phyloP scores from a whole-genome alignment of 2,329 filamentous ascomycete species.

The Arthrobotrys iridis region DNA sequence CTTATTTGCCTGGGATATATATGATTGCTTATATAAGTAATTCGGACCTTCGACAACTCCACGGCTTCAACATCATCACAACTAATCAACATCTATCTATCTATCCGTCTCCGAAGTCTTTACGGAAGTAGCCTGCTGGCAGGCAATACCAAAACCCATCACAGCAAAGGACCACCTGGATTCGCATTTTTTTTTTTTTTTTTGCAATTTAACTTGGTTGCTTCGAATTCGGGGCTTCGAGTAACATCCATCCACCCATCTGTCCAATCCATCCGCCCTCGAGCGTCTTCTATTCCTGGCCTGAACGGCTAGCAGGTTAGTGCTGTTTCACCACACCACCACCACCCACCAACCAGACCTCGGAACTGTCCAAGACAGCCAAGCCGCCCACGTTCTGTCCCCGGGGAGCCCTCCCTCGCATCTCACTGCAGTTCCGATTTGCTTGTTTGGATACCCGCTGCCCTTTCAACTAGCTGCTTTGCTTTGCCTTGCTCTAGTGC shows the following conservation, averaged over 20 bases:
- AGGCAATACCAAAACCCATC: not conserved
- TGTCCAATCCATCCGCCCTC: conserved; percentile 1
- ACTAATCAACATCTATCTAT: not conserved
- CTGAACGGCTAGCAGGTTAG: conserved; percentile 4
- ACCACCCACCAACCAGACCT: conserved; percentile 20
- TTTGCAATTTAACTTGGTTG: not conserved
- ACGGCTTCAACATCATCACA: not conserved
- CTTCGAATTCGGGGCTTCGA: not conserved
- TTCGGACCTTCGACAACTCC: not conserved
- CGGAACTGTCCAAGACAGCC: conserved; percentile 25
- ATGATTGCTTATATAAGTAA: not conserved
- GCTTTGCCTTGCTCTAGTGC: not conserved
- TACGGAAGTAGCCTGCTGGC: conserved; percentile 14
- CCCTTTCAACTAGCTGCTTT: not conserved
- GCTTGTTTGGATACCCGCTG: conserved; percentile 20
- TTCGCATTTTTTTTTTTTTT: not conserved
- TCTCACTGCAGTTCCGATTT: conserved; percentile 11
- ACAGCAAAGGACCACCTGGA: not conserved
- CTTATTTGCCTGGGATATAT: too few relatives aligned
- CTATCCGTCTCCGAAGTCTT: not conserved
- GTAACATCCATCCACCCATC: not conserved
- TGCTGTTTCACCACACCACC: conserved; percentile 27
- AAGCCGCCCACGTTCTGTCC: conserved; percentile 19
- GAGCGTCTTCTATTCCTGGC: conserved; percentile 27
- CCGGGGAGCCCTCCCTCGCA: not conserved